Conservation (phyloP, 2,329 filamentous ascomycete genomes). For the Ceratocystis papillata region DNA sequence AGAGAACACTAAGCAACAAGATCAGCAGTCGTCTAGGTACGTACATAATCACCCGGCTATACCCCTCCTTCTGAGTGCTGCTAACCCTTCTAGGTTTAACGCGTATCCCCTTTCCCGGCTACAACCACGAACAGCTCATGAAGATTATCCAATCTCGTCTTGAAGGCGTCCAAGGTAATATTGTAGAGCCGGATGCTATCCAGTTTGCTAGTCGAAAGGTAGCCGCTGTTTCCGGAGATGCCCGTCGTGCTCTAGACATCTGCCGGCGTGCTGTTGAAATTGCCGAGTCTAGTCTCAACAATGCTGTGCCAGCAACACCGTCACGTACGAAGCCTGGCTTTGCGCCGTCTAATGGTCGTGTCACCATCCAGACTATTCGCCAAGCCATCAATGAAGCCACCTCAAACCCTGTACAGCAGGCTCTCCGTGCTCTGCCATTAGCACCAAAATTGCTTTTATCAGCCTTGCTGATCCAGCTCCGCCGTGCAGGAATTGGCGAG, state of each 20-base stretch:
- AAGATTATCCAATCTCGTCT: slow-evolving; percentile 93
- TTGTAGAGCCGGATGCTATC: slow-evolving; percentile 85
- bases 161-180: slow-evolving; percentile 72
- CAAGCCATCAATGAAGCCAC: slow-evolving; percentile 92
- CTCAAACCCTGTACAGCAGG: slow-evolving; percentile 81
- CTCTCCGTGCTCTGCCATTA: slow-evolving; percentile 70
- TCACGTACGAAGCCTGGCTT: slow-evolving; percentile 36
- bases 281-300: slow-evolving; percentile 47
- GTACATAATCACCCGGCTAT: slow-evolving; percentile 26
- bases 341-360: slow-evolving; percentile 37
- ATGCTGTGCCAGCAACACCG: slow-evolving; percentile 31
- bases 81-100: slow-evolving; percentile 49
- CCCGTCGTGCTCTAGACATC: slow-evolving; percentile 83
- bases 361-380: slow-evolving; percentile 89
- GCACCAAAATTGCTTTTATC: slow-evolving; percentile 76
- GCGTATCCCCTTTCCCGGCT: slow-evolving; percentile 91
- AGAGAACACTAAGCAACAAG: slow-evolving; percentile 93
- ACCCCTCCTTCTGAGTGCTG: not conserved
- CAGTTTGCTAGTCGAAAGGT: slow-evolving; percentile 96
- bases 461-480: slow-evolving; percentile 65
- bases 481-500: slow-evolving; percentile 75
- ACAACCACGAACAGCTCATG: slow-evolving; percentile 95
- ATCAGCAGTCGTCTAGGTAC: slow-evolving; percentile 75
- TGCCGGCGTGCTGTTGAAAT: slow-evolving; percentile 91
- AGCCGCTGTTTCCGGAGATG: slow-evolving; percentile 89